Percentiles rank a stretch among this genome's conserved stretches.
phyloP scores from a whole-genome alignment of 2,329 filamentous ascomycete species.

The Colletotrichum eremochloae region DNA sequence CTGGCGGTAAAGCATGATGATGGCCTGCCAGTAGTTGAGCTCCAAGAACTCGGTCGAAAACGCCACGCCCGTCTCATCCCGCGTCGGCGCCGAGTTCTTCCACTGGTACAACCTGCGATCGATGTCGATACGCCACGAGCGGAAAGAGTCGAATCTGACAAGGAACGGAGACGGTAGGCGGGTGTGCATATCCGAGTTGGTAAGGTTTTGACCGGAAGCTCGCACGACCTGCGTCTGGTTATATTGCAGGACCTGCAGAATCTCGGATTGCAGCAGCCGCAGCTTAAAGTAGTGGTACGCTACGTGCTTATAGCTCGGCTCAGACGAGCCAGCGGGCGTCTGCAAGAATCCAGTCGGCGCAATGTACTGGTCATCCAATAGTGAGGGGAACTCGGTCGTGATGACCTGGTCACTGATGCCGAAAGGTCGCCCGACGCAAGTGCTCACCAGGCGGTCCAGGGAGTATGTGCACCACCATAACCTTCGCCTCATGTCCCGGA shows the following conservation, averaged over 20 bases:
- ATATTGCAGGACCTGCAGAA: constrained; percentile 92
- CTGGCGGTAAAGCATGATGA: constrained; percentile 95
- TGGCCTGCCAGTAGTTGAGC: constrained; percentile 97
- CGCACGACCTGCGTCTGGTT: constrained; percentile 88
- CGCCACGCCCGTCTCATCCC: constrained; percentile 84
- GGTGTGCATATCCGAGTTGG: constrained; percentile 81
- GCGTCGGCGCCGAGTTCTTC: constrained; percentile 85
- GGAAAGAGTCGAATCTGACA: constrained; percentile 85
- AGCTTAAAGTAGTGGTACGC: constrained; percentile 94
- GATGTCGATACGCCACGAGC: constrained; percentile 89
- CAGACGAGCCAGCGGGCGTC: constrained; percentile 65
- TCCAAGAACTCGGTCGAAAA: constrained; percentile 93
- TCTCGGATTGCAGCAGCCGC: constrained; percentile 91
- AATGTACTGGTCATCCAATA: constrained; percentile 90
- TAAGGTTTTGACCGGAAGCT: constrained; percentile 71
- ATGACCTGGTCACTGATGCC: constrained; percentile 97
- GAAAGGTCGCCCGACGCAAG: constrained; percentile 92
- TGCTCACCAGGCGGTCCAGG: constrained; percentile 93
- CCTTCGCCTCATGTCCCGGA: constrained; percentile 85
- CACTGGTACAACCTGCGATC: constrained; percentile 86
- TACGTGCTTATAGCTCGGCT: constrained; percentile 89
- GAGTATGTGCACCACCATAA: constrained; percentile 99
- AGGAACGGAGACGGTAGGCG: constrained; percentile 88
- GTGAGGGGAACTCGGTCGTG: constrained; percentile 92
- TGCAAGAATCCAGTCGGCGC: constrained; percentile 81